phyloP scores from a whole-genome alignment of 108 stramenopile genomes.

The Mayamaea pseudoterrestris region DNA sequence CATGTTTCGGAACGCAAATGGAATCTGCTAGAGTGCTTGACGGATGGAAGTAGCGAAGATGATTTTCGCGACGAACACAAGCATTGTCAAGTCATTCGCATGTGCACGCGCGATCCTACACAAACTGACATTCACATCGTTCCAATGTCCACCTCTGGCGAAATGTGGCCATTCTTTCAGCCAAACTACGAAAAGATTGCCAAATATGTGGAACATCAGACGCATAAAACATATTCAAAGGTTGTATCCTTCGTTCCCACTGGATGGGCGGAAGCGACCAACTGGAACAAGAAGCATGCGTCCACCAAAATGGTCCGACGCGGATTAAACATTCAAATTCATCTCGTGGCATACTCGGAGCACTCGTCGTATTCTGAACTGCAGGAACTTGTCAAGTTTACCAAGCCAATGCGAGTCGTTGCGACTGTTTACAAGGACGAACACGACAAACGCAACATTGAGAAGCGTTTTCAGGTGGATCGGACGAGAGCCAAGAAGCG shows the following conservation, averaged over 20 bases:
- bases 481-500: slow-evolving; percentile 27
- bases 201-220: slow-evolving; percentile 23
- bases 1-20: slow-evolving; percentile 36
- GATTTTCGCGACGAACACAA: not conserved
- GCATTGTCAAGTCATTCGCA: slow-evolving; percentile 14
- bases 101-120: slow-evolving; percentile 25
- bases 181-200: slow-evolving; percentile 32
- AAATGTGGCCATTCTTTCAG: slow-evolving; percentile 48
- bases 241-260: slow-evolving; percentile 61
- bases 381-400: slow-evolving; percentile 51
- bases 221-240: slow-evolving; percentile 16
- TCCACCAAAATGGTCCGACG: slow-evolving; percentile 8
- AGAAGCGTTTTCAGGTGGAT: slow-evolving; percentile 29
- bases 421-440: slow-evolving; percentile 57
- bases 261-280: slow-evolving; percentile 50
- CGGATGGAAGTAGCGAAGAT: not conserved
- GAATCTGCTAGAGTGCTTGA: slow-evolving; percentile 31
- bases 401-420: slow-evolving; percentile 51
- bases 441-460: slow-evolving; percentile 28
- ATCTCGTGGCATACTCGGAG: slow-evolving; percentile 65
- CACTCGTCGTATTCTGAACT: slow-evolving; percentile 74
- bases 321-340: slow-evolving; percentile 24
- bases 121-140: slow-evolving; percentile 41
- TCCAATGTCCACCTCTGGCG: slow-evolving; percentile 41
- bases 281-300: slow-evolving; percentile 49